These are phyloP conservation scores for Podila minutissima DNA, from an alignment of 192 early-diverging fungal species.

Conservation along the genomic window DNA sequence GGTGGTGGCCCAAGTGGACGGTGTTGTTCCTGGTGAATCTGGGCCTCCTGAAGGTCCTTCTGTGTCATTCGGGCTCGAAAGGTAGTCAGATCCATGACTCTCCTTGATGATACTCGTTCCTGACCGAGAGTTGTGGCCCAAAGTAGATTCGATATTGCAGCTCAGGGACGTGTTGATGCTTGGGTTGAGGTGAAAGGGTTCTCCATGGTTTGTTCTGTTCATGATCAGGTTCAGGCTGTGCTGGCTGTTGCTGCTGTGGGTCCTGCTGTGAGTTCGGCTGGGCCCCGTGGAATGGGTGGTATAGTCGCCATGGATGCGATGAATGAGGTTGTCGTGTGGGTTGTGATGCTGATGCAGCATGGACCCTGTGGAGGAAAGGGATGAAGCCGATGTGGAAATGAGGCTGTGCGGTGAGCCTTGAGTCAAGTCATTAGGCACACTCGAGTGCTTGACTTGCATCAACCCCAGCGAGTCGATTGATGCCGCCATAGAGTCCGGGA, in stretches of 20 bases:
- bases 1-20: slow-evolving; percentile 16
- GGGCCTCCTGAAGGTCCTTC: slow-evolving; percentile 2
- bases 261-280: slow-evolving; percentile 8
- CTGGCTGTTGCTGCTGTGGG: slow-evolving; percentile 7
- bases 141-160: neutral
- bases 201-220: slow-evolving; percentile 1
- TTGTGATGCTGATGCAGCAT: slow-evolving; percentile 38
- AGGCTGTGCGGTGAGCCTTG: slow-evolving; percentile 31
- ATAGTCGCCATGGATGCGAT: slow-evolving; percentile 5
- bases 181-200: neutral
- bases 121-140: slow-evolving; percentile 1
- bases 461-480: slow-evolving; percentile 36
- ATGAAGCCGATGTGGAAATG: slow-evolving; percentile 40
- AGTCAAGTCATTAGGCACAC: slow-evolving; percentile 7
- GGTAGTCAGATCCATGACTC: slow-evolving; percentile 33
- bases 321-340: slow-evolving; percentile 8
- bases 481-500: slow-evolving; percentile 14
- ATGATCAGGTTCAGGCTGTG: neutral
- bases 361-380: slow-evolving; percentile 36
- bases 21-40: slow-evolving; percentile 13
- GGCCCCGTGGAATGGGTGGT: slow-evolving; percentile 1
- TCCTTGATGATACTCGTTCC: slow-evolving; percentile 1
- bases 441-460: slow-evolving; percentile 2
- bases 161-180: neutral
- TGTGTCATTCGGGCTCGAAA: slow-evolving; percentile 27